A percentile compares a stretch with the other conserved stretches of the same genome.
These are phyloP conservation scores for Symbiotaphrina buchneri DNA, from an alignment of 495 filamentous ascomycete species.

Conservation along the genomic window DNA sequence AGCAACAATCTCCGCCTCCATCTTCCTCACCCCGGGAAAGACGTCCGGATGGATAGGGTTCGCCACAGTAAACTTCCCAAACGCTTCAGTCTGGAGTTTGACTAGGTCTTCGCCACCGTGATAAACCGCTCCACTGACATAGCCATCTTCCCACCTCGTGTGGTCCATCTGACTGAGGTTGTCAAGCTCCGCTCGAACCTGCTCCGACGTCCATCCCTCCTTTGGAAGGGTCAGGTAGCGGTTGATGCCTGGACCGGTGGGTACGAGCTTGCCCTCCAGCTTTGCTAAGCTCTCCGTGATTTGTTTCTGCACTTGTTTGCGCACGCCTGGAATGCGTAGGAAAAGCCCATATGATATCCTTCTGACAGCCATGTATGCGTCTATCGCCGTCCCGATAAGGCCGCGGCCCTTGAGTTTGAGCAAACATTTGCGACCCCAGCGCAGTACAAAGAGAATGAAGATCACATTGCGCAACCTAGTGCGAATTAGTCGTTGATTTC, in stretches of 20 bases:
- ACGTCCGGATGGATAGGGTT: slow-evolving; percentile 99
- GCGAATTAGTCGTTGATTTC: slow-evolving; percentile 6
- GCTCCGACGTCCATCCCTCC: slow-evolving; percentile 65
- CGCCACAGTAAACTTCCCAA: slow-evolving; percentile 77
- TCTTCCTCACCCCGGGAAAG: slow-evolving; percentile 94
- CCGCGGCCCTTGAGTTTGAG: slow-evolving; percentile 79
- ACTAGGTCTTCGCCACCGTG: slow-evolving; percentile 74
- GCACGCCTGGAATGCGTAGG: slow-evolving; percentile 64
- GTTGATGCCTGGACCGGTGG: slow-evolving; percentile 43
- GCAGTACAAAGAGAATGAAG: slow-evolving; percentile 74
- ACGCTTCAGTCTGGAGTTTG: slow-evolving; percentile 77
- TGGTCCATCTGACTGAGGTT: slow-evolving; percentile 71
- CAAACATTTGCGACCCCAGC: slow-evolving; percentile 61
- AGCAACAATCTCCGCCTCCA: slow-evolving; percentile 95
- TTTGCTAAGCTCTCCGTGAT: slow-evolving; percentile 51
- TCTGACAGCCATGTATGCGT: slow-evolving; percentile 44
- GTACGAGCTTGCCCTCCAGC: slow-evolving; percentile 61
- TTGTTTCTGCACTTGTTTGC: slow-evolving; percentile 60
- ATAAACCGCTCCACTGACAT: slow-evolving; percentile 88
- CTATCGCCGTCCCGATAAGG: slow-evolving; percentile 50
- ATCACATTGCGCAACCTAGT: slow-evolving; percentile 64
- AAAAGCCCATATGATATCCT: slow-evolving; percentile 67
- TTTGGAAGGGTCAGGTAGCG: slow-evolving; percentile 60
- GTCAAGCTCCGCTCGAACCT: slow-evolving; percentile 57
- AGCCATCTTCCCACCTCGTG: slow-evolving; percentile 89